Conservation (phyloP, 2,329 filamentous ascomycete species). For the Scedosporium dehoogii region DNA sequence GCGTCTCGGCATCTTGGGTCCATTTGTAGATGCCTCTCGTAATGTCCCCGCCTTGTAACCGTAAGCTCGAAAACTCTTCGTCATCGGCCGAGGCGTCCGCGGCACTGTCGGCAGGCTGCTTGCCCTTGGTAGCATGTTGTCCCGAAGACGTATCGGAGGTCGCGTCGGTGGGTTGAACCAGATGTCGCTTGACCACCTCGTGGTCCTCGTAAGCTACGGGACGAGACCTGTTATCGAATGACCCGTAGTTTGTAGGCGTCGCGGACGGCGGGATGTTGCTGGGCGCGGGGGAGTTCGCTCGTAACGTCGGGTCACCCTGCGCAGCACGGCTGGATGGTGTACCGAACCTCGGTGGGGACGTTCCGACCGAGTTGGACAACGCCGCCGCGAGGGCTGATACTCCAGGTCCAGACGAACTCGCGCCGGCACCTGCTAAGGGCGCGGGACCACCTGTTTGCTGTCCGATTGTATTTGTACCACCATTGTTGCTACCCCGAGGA, state of each 20-base stretch:
- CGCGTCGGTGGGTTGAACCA: slow-evolving; percentile 58
- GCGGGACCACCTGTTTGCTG: slow-evolving; percentile 34
- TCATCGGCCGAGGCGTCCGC: slow-evolving; percentile 37
- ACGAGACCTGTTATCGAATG: slow-evolving; percentile 62
- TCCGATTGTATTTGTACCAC: not conserved
- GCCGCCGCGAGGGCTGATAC: slow-evolving; percentile 83
- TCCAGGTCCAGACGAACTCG: slow-evolving; percentile 63
- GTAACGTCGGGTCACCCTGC: slow-evolving; percentile 38
- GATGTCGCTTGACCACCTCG: slow-evolving; percentile 81
- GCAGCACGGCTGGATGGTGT: slow-evolving; percentile 50
- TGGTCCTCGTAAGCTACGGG: slow-evolving; percentile 69
- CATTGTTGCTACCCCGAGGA: not conserved
- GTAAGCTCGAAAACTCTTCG: slow-evolving; percentile 88
- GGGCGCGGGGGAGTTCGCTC: slow-evolving; percentile 24
- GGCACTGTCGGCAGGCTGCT: slow-evolving; percentile 34
- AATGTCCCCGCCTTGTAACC: slow-evolving; percentile 87
- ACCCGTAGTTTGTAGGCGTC: slow-evolving; percentile 66
- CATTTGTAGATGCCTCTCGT: slow-evolving; percentile 94
- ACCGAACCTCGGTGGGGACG: slow-evolving; percentile 59
- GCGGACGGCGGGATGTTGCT: slow-evolving; percentile 30
- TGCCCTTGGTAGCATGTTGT: slow-evolving; percentile 35
- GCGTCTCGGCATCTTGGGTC: slow-evolving; percentile 77
- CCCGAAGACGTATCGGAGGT: slow-evolving; percentile 36
- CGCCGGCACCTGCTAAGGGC: slow-evolving; percentile 55
- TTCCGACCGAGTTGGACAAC: slow-evolving; percentile 64